These are phyloP conservation scores for Phoenix dactylifera DNA, from an alignment of 176 grass and related monocot genomes.

Conservation along the genomic window DNA sequence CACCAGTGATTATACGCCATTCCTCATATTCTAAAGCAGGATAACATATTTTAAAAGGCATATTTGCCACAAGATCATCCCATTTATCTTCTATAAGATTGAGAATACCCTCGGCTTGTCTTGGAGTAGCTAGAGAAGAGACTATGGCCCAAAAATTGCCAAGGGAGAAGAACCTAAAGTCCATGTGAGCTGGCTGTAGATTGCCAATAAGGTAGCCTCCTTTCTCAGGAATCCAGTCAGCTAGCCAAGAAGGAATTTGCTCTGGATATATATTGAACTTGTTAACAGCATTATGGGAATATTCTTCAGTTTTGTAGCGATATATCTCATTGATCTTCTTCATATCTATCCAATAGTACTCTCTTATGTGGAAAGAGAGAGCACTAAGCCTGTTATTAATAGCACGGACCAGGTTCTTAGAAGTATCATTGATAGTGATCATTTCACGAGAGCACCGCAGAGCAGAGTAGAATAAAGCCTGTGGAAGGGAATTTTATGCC, in stretches of 20 bases:
- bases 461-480: conserved; percentile 17
- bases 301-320: conserved; percentile 18
- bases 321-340: conserved; percentile 20
- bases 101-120: conserved; percentile 38
- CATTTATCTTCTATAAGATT: conserved; percentile 38
- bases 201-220: conserved; percentile 26
- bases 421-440: conserved; percentile 5
- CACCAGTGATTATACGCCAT: conserved; percentile 42
- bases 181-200: conserved; percentile 45
- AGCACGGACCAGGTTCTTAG: conserved; percentile 2
- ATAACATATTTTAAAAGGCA: conserved; percentile 43
- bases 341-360: conserved; percentile 20
- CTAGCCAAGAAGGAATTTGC: conserved; percentile 17
- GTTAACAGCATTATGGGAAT: conserved; percentile 15
- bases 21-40: conserved; percentile 39
- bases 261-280: conserved; percentile 21
- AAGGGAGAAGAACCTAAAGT: conserved; percentile 43
- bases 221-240: conserved; percentile 16
- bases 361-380: conserved; percentile 17
- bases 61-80: conserved; percentile 36
- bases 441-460: conserved; percentile 18
- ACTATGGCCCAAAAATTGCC: conserved; percentile 39
- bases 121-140: conserved; percentile 33
- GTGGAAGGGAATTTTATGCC: not conserved
- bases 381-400: conserved; percentile 19